Percentiles rank a stretch among this genome's conserved stretches.
phyloP scores from a whole-genome alignment of 768 basidiomycete species.

The Lyophyllum decastes region DNA sequence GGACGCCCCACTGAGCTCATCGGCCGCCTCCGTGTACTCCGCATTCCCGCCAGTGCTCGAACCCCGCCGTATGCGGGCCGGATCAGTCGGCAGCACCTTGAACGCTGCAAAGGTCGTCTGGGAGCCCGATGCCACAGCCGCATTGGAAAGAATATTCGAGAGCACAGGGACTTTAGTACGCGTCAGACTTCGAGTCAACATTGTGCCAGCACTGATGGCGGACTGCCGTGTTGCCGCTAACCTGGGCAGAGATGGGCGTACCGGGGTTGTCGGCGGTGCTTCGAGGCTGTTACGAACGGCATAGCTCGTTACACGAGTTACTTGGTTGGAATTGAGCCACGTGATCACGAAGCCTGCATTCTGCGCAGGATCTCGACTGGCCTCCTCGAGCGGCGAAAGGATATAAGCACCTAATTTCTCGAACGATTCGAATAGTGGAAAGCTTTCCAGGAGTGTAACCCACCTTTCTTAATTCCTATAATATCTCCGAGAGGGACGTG shows the following conservation, averaged over 20 bases:
- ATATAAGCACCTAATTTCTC: constrained; percentile 85
- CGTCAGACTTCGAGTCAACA: constrained; percentile 12
- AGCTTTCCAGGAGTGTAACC: neutral
- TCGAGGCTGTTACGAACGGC: constrained; percentile 74
- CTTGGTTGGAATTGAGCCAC: constrained; percentile 74
- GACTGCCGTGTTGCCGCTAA: constrained; percentile 14
- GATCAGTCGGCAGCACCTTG: constrained; percentile 78
- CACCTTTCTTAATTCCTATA: constrained; percentile 76
- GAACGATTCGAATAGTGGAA: neutral
- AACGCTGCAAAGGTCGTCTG: constrained; percentile 68
- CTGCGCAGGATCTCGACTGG: constrained; percentile 83
- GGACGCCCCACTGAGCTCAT: constrained; percentile 59
- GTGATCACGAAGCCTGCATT: constrained; percentile 86
- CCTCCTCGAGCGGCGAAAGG: constrained; percentile 89
- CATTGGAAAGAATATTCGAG: constrained; percentile 36
- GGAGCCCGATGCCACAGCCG: constrained; percentile 27
- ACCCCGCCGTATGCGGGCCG: constrained; percentile 48
- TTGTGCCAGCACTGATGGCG: constrained; percentile 9
- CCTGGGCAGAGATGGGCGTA: constrained; percentile 16
- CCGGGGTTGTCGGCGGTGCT: constrained; percentile 15
- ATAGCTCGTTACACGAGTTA: constrained; percentile 82
- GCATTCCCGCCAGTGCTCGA: constrained; percentile 43
- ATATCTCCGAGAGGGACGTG: constrained; percentile 87
- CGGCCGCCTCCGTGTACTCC: constrained; percentile 54
- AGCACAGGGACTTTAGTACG: constrained; percentile 23